Base-by-base conservation (phyloP, 768 basidiomycete genomes). In the Amanita thiersii region DNA sequence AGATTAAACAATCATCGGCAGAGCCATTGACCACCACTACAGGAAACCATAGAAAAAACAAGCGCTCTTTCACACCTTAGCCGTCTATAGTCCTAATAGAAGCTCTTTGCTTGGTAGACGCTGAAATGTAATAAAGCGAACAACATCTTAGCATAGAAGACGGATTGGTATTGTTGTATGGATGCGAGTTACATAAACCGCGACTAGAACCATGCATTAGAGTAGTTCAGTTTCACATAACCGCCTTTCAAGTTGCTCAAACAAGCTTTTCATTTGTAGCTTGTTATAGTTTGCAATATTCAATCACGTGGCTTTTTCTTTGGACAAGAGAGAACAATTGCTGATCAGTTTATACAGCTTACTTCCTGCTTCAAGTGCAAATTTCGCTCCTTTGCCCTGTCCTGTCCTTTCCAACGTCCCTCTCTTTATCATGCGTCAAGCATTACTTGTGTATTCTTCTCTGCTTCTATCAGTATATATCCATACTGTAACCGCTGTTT, bases 391-490 rank as follows among this genome's bases (percentile, higher is more conserved):
- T 28, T 28, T 7, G 26, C 26, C 26, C 7, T n/a, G 26, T 28
- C n/a, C 26, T 28, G 26, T 28, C 26, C n/a, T 28, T 28, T n/a
- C n/a, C n/a, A n/a, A n/a, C n/a, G n/a, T n/a, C n/a, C n/a, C n/a
- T n/a, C n/a, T n/a, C n/a, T n/a, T n/a, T n/a, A 28, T 7, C 26
- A 28, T 28, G 26, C 26, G 26, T n/a, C 7, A 28, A 28, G 26
- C n/a, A 7, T 28, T 28, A n/a, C 26, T 7, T 7, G 34, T 30
- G 17, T 36, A 33, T 19, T 43, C 25, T 28, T 23, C 32, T 23
- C 10, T 37, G 26, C 42, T 43, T 37, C 24, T 43, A 0, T 30
- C 26, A 19, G 17, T 19, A n/a, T 36, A 37, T 17, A 24, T 43
- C 15, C 34, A 28, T 32, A 29, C 24, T 21, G 24, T 25, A 23